Conservation (phyloP, 768 basidiomycete species). For the Gymnopilus junonius region DNA sequence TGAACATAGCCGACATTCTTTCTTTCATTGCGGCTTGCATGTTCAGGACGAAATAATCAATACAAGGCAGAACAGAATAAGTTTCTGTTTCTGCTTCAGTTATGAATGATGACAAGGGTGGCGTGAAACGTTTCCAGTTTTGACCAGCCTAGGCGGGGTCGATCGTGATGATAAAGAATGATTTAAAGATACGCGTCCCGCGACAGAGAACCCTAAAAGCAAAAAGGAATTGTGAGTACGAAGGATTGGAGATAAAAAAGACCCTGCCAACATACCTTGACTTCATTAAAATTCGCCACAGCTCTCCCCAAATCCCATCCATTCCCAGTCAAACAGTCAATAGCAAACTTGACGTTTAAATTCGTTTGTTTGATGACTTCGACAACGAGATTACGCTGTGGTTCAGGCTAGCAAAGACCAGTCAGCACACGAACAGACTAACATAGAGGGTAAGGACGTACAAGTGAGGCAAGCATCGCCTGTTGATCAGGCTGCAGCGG, state of each 20-base stretch:
- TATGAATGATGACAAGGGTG: not conserved
- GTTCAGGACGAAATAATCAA: too few relatives aligned
- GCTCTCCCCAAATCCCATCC: conserved; percentile 85
- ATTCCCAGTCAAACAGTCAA: conserved; percentile 87
- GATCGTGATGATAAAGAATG: not conserved
- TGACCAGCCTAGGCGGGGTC: not conserved
- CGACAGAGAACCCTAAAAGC: conserved; percentile 48
- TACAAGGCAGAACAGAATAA: too few relatives aligned
- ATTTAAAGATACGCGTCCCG: conserved; percentile 58
- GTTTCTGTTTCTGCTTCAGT: too few relatives aligned
- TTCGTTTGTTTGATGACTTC: conserved; percentile 75
- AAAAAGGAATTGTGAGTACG: not conserved
- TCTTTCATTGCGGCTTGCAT: not conserved
- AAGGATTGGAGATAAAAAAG: not conserved
- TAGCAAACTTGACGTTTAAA: conserved; percentile 77
- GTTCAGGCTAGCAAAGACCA: conserved; percentile 59
- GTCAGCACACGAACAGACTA: too few relatives aligned
- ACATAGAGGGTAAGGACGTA: conserved; percentile 40
- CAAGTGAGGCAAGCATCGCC: conserved; percentile 57
- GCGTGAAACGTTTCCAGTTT: not conserved
- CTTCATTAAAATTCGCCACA: conserved; percentile 82
- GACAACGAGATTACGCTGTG: conserved; percentile 71
- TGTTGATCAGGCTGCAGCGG: conserved; percentile 49
- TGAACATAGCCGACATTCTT: too few relatives aligned
- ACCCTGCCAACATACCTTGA: conserved; percentile 78